A percentile compares a stretch with the other conserved stretches of the same genome.
These are phyloP conservation scores for Trichoderma endophyticum DNA, from an alignment of 2,329 filamentous ascomycete genomes.

Conservation along the genomic window DNA sequence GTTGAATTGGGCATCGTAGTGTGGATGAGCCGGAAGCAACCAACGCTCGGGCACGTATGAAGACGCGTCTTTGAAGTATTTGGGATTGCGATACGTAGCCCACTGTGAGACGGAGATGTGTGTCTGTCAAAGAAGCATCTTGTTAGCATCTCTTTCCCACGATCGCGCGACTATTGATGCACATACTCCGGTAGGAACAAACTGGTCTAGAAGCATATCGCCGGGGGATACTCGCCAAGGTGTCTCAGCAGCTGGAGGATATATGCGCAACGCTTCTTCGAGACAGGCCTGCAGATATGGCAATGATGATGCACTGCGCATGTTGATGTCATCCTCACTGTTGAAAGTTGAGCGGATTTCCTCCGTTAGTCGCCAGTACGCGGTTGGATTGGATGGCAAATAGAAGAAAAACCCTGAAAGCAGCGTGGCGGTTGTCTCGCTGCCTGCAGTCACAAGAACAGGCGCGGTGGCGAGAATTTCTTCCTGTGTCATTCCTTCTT, in stretches of 20 bases:
- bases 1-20: slow-evolving; percentile 37
- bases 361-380: slow-evolving; percentile 20
- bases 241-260: slow-evolving; percentile 33
- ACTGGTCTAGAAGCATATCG: slow-evolving; percentile 30
- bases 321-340: slow-evolving; percentile 36
- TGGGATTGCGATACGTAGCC: not conserved
- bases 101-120: too few species aligned
- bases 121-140: too few species aligned
- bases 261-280: slow-evolving; percentile 33
- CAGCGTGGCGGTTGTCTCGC: slow-evolving; percentile 35
- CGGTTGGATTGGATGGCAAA: slow-evolving; percentile 30
- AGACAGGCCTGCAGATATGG: too few species aligned
- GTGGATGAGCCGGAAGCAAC: slow-evolving; percentile 24
- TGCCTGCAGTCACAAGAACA: slow-evolving; percentile 30
- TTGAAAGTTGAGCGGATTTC: not conserved
- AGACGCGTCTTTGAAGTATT: slow-evolving; percentile 44
- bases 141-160: too few species aligned
- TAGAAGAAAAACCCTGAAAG: slow-evolving; percentile 32
- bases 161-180: too few species aligned
- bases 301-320: not conserved
- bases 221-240: slow-evolving; percentile 32
- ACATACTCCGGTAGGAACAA: slow-evolving; percentile 27
- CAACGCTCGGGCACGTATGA: slow-evolving; percentile 49
- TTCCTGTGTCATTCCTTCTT: slow-evolving; percentile 27
- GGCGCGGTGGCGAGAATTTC: slow-evolving; percentile 27